Evolutionary conservation across 1,139 yeast species (phyloP), one percentile per base, ranked within the genome.

Genomic region (Taphrina populina): DNA sequence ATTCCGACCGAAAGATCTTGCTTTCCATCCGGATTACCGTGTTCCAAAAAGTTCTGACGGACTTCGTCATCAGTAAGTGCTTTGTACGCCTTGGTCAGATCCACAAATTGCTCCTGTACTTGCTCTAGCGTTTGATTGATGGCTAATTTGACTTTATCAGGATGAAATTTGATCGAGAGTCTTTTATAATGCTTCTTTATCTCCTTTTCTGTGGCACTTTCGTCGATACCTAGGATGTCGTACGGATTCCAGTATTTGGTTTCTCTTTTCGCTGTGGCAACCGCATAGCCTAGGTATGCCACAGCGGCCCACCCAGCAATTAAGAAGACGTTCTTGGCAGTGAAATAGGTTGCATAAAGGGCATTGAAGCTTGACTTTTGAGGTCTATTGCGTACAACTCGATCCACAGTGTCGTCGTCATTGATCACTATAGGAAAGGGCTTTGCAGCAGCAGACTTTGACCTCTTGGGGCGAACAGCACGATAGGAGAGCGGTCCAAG

Each of bases 21-120:
- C 49, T 95, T 96, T 36, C 98, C 98, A 71, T 94, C 98, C 4
- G 99, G 99, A 68, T 94, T 95, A 44, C 99, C 99, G 66, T 83
- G 92, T 65, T 80, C 83, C 66, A 84, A 73, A 68, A 79, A 90
- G 69, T 94, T 94, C 62, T 85, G 87, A 65, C 82, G 82, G 8
- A 88, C 82, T 30, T 76, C 80, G 63, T 87, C 96, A 70, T 94
- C 98, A 10, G 98, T 94, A 63, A 94, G 77, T 46, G 98, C 88
- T 70, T 88, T 86, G 71, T 94, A 88, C 24, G 99, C 99, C 70
- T 87, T 85, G 60, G 88, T 84, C 65, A 94, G 84, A 63, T 80
- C 76, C 45, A 90, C 94, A 70, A 81, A 92, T 53, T 79, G 79
- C 57, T 83, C 81, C 70, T 92, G 96, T 70, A 85, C 75, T 61